Base-by-base conservation (phyloP, 2,329 filamentous ascomycete species). In the Lachnellula suecica region DNA sequence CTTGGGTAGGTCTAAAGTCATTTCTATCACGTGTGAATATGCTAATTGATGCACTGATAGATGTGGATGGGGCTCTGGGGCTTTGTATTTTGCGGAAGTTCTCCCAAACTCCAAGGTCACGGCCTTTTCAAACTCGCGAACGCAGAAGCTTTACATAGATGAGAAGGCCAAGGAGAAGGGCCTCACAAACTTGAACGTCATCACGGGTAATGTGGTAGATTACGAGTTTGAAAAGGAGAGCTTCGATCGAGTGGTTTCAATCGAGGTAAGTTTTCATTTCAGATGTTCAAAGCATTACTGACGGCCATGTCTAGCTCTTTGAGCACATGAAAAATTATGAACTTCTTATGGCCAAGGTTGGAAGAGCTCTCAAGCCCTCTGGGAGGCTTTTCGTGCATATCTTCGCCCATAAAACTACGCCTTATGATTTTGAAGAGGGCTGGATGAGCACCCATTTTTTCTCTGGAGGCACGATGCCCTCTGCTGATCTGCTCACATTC, bases 271-370 rank as follows among this genome's bases (percentile, higher is more conserved):
- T 55, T 46, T n/a, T 49, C 13, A 17, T 4, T 27, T 44, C 59
- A 10, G 40, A 3, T 37, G 35, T 19, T 17, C n/a, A 13, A 31
- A 11, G 7, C 37, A 9, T 37, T 7, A 27, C 48, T 61, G n/a
- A 61, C 38, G 9, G 5, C 20, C 23, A n/a, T n/a, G n/a, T 20
- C 25, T n/a, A 88, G 76, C 74, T 89, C 11, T 88, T 89, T 63
- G 85, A 89, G 66, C 86, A 89, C 68, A 88, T 89, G 85, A 89
- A 89, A 67, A 89, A 89, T 68, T 88, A 89, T 68, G 79, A 85
- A 56, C 71, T 82, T 11, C 76, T 89, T 22, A 79, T 89, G 71
- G 76, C 77, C 40, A 89, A 89, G 67, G 71, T 88, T 15, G 65
- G 75, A 3, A 72, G 76, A 25, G 76, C 83, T 2, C 71, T 89